phyloP scores from a whole-genome alignment of 225 moss, liverwort and hornwort species.

The Straminergon stramineum region DNA sequence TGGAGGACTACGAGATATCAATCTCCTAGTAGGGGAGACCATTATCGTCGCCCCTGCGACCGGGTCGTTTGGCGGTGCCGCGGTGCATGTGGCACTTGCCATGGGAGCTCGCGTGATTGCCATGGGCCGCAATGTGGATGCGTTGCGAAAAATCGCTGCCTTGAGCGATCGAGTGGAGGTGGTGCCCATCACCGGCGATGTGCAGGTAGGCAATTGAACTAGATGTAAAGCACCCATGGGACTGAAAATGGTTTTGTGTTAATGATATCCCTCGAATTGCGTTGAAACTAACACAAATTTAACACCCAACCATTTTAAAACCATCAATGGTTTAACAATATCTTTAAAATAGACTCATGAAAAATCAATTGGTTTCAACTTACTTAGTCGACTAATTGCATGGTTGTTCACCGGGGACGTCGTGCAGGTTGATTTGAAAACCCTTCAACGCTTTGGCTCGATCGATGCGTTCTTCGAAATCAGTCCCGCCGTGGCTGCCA shows the following conservation, averaged over 20 bases:
- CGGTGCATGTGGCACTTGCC: not conserved
- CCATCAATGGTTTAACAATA: too few species aligned
- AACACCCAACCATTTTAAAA: not conserved
- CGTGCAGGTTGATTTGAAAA: not conserved
- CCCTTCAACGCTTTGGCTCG: not conserved
- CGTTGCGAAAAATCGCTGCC: accelerated
- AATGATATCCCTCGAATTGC: not conserved
- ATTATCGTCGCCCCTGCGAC: not conserved
- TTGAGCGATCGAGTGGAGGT: not conserved
- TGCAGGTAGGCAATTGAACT: not conserved
- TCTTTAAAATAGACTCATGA: not conserved
- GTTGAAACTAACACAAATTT: not conserved
- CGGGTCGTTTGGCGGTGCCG: not conserved
- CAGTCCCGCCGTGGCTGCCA: not conserved
- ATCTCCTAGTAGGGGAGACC: not conserved
- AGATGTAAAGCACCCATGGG: too few species aligned
- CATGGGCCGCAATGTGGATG: not conserved
- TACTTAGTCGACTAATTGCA: too few species aligned
- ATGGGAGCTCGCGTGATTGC: not conserved
- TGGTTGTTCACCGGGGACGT: not conserved
- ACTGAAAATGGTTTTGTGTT: not conserved
- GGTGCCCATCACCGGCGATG: not conserved
- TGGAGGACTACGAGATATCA: not conserved
- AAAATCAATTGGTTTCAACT: not conserved
- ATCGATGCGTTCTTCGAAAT: not conserved